Conservation (phyloP, 176 grass and related monocot genomes). For the Coix lacrymajobi region DNA sequence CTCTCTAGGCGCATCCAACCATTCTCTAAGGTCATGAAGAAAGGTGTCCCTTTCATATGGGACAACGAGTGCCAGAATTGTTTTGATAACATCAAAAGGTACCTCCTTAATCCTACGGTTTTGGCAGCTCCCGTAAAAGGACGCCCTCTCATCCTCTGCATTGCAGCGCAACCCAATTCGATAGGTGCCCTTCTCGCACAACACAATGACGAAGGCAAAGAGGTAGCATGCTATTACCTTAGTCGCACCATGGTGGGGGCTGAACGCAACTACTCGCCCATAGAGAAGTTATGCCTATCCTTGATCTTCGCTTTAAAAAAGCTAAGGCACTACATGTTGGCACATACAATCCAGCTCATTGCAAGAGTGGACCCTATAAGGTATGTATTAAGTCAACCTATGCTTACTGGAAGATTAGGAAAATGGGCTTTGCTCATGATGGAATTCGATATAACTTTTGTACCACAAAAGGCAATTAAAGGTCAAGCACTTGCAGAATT, state of each 20-base stretch:
- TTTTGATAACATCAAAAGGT: neutral
- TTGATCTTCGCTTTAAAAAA: neutral
- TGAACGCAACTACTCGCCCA: neutral
- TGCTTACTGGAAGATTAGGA: neutral
- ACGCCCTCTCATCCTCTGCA: no score
- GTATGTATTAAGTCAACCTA: neutral
- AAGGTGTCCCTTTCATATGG: neutral
- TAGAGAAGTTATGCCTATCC: neutral
- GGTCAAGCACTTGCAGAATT: no score
- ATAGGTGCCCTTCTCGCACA: neutral
- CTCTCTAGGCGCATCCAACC: neutral
- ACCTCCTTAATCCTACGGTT: neutral
- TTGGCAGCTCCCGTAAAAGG: neutral
- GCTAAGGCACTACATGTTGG: neutral
- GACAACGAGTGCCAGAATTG: neutral
- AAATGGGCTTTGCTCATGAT: neutral
- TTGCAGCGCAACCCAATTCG: neutral
- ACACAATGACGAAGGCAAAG: neutral
- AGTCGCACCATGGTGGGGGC: neutral
- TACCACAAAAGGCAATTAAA: neutral
- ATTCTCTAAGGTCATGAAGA: neutral
- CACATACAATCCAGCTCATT: neutral
- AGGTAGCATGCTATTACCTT: neutral
- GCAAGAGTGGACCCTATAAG: neutral
- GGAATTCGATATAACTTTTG: slow-evolving; percentile 3